phyloP scores from a whole-genome alignment of 2,329 filamentous ascomycete genomes.

The Geoglossum cookeanum region DNA sequence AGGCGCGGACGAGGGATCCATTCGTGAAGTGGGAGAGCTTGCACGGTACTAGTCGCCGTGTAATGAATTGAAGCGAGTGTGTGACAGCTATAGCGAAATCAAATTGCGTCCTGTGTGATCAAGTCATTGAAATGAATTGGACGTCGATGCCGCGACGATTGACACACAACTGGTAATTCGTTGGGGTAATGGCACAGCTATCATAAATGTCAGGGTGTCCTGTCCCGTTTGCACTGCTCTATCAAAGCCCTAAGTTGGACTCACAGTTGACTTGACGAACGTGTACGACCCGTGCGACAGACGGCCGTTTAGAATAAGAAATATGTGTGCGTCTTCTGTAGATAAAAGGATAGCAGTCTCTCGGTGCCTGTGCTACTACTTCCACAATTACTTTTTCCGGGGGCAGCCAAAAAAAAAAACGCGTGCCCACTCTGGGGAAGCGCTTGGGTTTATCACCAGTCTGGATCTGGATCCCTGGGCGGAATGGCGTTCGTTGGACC shows the following conservation, averaged over 20 bases:
- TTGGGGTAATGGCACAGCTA: not conserved
- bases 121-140: constrained; percentile 1
- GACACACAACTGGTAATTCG: not conserved
- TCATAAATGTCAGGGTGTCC: not conserved
- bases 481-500: not conserved
- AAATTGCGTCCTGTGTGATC: not conserved
- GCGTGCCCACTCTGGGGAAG: constrained; percentile 1
- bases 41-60: not conserved
- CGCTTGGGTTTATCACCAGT: not conserved
- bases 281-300: constrained; percentile 1
- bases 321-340: not conserved
- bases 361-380: not conserved
- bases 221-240: not conserved
- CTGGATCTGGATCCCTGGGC: not conserved
- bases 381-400: not conserved
- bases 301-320: not conserved
- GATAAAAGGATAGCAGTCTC: not conserved
- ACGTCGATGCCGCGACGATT: not conserved
- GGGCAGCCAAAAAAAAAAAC: not conserved
- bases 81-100: not conserved
- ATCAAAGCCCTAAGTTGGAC: not conserved
- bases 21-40: not conserved
- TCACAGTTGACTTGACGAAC: not conserved
- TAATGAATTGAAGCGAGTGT: not conserved
- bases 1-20: constrained; percentile 31